Evolutionary conservation across 1,284 basidiomycete genomes (phyloP).

Genomic region (Cystobasidiaceae sp.): DNA sequence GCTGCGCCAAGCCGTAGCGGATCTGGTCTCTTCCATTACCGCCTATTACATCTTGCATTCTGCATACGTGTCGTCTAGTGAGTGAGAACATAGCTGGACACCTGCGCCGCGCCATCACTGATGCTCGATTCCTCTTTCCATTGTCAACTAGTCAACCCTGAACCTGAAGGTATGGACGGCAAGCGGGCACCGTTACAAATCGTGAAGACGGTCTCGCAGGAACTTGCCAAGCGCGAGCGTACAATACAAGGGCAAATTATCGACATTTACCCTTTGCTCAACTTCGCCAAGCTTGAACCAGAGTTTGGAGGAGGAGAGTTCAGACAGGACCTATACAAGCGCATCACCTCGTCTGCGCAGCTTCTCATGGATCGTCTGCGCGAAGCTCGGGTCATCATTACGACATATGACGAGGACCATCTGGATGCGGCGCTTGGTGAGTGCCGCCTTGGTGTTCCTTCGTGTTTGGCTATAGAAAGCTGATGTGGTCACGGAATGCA

Average conservation of each 20-base stretch:
- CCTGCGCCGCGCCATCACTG: conserved; percentile 31
- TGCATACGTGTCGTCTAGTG: conserved; percentile 42
- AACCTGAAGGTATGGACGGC: conserved; percentile 20
- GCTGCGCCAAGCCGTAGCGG: conserved; percentile 43
- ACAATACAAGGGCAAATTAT: conserved; percentile 46
- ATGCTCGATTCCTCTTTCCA: no score
- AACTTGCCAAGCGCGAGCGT: conserved; percentile 44
- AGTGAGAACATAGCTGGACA: conserved; percentile 31
- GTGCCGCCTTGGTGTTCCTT: conserved; percentile 32
- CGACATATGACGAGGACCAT: conserved; percentile 36
- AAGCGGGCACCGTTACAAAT: conserved; percentile 40
- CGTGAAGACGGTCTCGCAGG: conserved; percentile 42
- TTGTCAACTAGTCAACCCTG: not conserved
- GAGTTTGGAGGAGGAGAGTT: conserved; percentile 32
- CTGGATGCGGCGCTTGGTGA: conserved; percentile 33
- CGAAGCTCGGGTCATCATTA: conserved; percentile 36
- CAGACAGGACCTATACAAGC: conserved; percentile 5
- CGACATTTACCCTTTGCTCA: conserved; percentile 45
- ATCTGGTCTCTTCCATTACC: conserved; percentile 40
- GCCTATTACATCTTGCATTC: conserved; percentile 44
- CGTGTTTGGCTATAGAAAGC: no score
- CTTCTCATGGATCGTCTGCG: not conserved
- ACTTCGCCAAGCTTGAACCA: conserved; percentile 43
- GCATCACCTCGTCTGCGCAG: not conserved
- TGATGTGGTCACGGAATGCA: no score